Evolutionary conservation across 495 filamentous ascomycete genomes (phyloP).

Genomic region (Penicillium fimorum): DNA sequence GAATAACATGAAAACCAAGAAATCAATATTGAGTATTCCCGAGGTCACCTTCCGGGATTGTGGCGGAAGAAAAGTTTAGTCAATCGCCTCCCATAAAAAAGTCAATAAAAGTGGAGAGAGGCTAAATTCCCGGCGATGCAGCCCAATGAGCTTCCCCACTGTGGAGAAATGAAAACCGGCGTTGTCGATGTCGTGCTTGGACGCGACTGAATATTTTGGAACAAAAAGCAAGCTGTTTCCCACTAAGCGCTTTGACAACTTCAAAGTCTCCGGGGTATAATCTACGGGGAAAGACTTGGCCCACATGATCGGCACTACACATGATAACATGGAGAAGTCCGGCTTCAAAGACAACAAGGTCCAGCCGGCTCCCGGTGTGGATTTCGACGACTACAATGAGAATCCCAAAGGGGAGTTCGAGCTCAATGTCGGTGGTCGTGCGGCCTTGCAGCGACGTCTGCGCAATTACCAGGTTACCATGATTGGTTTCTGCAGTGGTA

Average conservation of each 20-base stretch:
- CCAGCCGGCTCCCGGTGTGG: slow-evolving; percentile 15
- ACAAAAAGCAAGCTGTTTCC: slow-evolving; percentile 9
- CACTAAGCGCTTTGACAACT: background rate
- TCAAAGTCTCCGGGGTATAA: background rate
- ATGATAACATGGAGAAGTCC: slow-evolving; percentile 17
- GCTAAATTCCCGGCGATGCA: slow-evolving; percentile 1
- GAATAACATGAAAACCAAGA: background rate
- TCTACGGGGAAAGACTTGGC: background rate
- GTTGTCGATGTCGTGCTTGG: slow-evolving; percentile 25
- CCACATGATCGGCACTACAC: slow-evolving; percentile 2
- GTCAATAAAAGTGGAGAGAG: slow-evolving; percentile 18
- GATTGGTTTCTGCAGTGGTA: slow-evolving; percentile 42
- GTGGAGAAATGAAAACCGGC: slow-evolving; percentile 17
- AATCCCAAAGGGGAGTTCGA: slow-evolving; percentile 31
- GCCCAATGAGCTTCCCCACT: slow-evolving; percentile 16
- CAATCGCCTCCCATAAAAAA: slow-evolving; percentile 12
- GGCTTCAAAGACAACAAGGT: slow-evolving; percentile 16
- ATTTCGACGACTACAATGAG: slow-evolving; percentile 22
- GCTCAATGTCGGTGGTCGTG: slow-evolving; percentile 40
- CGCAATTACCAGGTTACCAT: slow-evolving; percentile 41
- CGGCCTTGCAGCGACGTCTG: slow-evolving; percentile 36
- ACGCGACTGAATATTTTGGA: slow-evolving; percentile 11
- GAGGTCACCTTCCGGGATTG: background rate
- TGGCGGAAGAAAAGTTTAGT: slow-evolving; percentile 13
- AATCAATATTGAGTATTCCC: background rate